A percentile compares a stretch with the other conserved stretches of the same genome.
These are phyloP conservation scores for Apiotrichum brassicae DNA, from an alignment of 1,284 basidiomycete genomes.

Conservation along the genomic window DNA sequence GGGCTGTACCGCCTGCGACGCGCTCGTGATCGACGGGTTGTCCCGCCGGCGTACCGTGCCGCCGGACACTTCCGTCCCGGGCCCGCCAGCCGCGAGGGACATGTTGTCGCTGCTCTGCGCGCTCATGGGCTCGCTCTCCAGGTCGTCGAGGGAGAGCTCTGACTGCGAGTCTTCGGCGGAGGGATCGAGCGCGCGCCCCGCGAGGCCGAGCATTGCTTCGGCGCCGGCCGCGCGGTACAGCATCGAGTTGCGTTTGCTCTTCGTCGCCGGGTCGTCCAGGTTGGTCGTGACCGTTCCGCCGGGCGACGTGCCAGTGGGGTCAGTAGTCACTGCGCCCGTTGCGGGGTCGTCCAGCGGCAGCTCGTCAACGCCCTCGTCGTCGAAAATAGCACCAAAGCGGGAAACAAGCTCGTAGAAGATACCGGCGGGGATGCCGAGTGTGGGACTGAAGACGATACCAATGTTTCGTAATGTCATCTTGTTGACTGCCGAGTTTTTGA, in stretches of 20 bases:
- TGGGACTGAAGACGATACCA: conserved; percentile 95
- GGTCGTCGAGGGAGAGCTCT: conserved; percentile 15
- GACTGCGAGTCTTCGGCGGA: conserved; percentile 15
- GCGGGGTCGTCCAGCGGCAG: conserved; percentile 10
- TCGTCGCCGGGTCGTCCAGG: conserved; percentile 11
- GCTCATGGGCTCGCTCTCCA: conserved; percentile 13
- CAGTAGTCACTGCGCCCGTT: conserved; percentile 18
- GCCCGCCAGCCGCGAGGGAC: not conserved
- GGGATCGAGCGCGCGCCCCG: conserved; percentile 39
- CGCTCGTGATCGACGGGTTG: not conserved
- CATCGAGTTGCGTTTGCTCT: conserved; percentile 43
- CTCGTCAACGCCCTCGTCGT: conserved; percentile 50
- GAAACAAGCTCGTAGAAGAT: conserved; percentile 88
- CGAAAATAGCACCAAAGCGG: conserved; percentile 84
- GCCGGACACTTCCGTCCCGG: too few species aligned
- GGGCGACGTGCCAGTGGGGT: conserved; percentile 4
- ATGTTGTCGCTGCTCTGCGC: conserved; percentile 13
- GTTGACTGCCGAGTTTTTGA: conserved; percentile 81
- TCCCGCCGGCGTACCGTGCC: not conserved
- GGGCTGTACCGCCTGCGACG: not conserved
- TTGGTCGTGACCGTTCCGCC: not conserved
- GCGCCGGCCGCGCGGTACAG: conserved; percentile 43
- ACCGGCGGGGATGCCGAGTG: conserved; percentile 87
- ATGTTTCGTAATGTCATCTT: conserved; percentile 99
- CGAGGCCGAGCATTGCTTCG: conserved; percentile 40